phyloP scores from a whole-genome alignment of 164 flowering plant species.

The Magnolia kwangsiensis region DNA sequence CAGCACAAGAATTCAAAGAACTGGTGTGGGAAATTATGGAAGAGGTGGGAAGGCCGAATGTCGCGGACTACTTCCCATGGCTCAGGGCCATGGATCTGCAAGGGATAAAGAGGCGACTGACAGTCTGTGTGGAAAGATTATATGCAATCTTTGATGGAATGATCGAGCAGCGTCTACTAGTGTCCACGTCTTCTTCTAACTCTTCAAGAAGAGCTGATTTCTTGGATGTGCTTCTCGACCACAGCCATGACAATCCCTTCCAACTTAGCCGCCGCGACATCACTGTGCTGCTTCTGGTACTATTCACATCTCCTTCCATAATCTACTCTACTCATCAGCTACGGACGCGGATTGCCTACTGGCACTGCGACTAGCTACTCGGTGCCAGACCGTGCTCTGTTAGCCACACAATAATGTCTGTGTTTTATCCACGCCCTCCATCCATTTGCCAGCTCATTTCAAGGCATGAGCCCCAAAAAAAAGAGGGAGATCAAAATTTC shows the following conservation, averaged over 20 bases:
- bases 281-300: background rate
- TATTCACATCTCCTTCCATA: background rate
- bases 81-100: conserved; percentile 3
- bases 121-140: background rate
- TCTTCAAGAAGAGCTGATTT: background rate
- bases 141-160: background rate
- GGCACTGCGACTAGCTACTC: too few relatives aligned
- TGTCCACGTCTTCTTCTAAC: background rate
- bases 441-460: too few relatives aligned
- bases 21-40: background rate
- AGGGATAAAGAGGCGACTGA: background rate
- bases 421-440: too few relatives aligned
- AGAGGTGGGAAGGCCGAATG: conserved; percentile 3
- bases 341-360: too few relatives aligned
- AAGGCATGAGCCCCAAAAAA: too few relatives aligned
- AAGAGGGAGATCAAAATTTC: too few relatives aligned
- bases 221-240: conserved; percentile 3
- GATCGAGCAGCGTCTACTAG: conserved; percentile 2
- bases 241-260: background rate
- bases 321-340: too few relatives aligned
- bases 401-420: too few relatives aligned
- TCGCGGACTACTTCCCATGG: background rate
- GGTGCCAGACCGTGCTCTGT: too few relatives aligned
- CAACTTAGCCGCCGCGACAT: background rate
- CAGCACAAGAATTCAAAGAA: conserved; percentile 1